Base-by-base conservation (phyloP, 768 basidiomycete species). In the Boletus rubropictus region DNA sequence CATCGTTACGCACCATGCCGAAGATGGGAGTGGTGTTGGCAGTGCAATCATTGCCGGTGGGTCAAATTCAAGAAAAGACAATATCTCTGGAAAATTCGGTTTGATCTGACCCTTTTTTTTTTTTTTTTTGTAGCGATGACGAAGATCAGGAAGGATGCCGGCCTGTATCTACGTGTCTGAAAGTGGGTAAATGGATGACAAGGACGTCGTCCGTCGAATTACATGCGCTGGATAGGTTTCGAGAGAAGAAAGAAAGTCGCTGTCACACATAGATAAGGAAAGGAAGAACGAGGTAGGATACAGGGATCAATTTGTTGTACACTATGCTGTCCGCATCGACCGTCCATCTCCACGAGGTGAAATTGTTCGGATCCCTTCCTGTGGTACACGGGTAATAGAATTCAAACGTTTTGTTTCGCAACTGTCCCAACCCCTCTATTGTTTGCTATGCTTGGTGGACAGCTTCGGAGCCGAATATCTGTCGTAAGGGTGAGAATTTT, bases 1-100 rank as follows among this genome's bases (percentile, higher is more conserved):
- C 51, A 63, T 61, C 32, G 48, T 55, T 32, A 64, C 71, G 9
- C 47, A 74, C 64, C 51, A 75, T 64, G 52, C 69, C 67, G 54
- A 70, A 73, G 52, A 82, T 65, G 50, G 80, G 41, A 90, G 87
- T 54, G 95, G 95, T 55, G 93, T 98, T 24, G 95, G 96, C 12
- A 90, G 89, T 56, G 92, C 93, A 7, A 96, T 98, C 64, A 96
- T 99, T 58, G 95, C 95, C 2, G 81, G 81, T 82, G 38, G 56
- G 77, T 69, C 27, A 5, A 29, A 42, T 6, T 27, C 41, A 11
- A 14, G 14, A 20, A 44, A 12, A 36, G 5, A 31, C n/a, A 5
- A 27, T 12, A 10, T 40, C 27, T 18, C 27, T 24, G 24, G 29
- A 39, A 33, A 24, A 25, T 25, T 41, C 20, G 21, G 25, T 48